Percentiles rank a stretch among this genome's conserved stretches.
phyloP scores from a whole-genome alignment of 768 basidiomycete species.

The Mycena epipterygia region DNA sequence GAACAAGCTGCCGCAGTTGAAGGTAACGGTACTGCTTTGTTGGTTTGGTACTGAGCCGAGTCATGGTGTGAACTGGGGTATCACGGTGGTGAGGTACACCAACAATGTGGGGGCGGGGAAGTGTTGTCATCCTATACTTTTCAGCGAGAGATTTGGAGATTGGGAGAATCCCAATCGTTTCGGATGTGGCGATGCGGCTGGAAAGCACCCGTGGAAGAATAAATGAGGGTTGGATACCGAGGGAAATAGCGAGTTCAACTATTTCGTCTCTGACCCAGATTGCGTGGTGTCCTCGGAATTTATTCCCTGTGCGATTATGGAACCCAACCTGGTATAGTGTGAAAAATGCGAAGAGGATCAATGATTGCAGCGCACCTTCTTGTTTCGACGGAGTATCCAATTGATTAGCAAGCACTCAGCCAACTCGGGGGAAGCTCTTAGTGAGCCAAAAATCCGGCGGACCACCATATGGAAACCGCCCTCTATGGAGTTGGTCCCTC shows the following conservation, averaged over 20 bases:
- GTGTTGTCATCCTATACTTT: not conserved
- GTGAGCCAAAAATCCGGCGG: slow-evolving; percentile 33
- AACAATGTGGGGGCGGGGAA: not conserved
- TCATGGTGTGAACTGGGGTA: not conserved
- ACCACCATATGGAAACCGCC: slow-evolving; percentile 39
- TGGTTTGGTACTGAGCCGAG: not conserved
- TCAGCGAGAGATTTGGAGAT: slow-evolving; percentile 1
- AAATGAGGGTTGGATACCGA: not conserved
- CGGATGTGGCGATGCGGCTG: not conserved
- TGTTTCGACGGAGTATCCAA: slow-evolving; percentile 1
- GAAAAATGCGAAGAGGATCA: not conserved
- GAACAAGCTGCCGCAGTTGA: not conserved
- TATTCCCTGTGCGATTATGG: not conserved
- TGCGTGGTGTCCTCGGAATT: not conserved
- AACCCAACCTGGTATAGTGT: not conserved
- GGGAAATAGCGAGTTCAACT: not conserved
- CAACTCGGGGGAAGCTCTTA: slow-evolving; percentile 32
- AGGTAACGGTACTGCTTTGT: not conserved
- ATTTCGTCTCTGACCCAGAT: not conserved
- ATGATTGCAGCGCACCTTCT: not conserved
- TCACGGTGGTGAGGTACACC: slow-evolving; percentile 9
- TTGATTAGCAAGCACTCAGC: not conserved
- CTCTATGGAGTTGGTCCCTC: slow-evolving; percentile 33
- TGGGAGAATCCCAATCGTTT: not conserved
- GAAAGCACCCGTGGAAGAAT: not conserved